Evolutionary conservation across 164 flowering plant species (phyloP).

Genomic region (Kingdonia uniflora): DNA sequence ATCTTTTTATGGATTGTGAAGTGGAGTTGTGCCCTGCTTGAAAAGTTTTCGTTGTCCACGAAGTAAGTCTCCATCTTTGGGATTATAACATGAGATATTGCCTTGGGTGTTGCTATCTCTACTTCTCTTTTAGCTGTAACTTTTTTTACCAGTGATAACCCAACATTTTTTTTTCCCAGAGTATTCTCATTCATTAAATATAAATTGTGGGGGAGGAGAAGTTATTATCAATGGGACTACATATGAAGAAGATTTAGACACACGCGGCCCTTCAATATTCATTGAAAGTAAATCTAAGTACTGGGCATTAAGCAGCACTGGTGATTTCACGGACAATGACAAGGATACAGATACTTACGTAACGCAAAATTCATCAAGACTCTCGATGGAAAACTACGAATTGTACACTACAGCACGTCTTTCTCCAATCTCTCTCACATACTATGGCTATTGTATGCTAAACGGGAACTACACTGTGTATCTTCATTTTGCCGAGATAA

Average conservation of each 20-base stretch:
- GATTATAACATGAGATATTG: no score
- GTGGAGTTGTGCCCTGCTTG: slow-evolving; percentile 37
- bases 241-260: slow-evolving; percentile 47
- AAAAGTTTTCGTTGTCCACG: slow-evolving; percentile 33
- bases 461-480: slow-evolving; percentile 47
- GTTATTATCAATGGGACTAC: slow-evolving; percentile 15
- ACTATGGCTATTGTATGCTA: slow-evolving; percentile 41
- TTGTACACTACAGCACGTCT: slow-evolving; percentile 54
- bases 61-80: slow-evolving; percentile 30
- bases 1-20: slow-evolving; percentile 10
- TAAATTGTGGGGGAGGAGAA: slow-evolving; percentile 74
- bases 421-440: slow-evolving; percentile 55
- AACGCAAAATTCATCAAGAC: slow-evolving; percentile 11
- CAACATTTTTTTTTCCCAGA: slow-evolving; percentile 25
- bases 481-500: slow-evolving; percentile 66
- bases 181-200: slow-evolving; percentile 29
- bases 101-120: no score
- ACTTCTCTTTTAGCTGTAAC: no score
- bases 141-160: no score
- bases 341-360: slow-evolving; percentile 20
- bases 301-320: slow-evolving; percentile 79
- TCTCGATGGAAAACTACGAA: slow-evolving; percentile 21
- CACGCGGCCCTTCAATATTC: slow-evolving; percentile 42
- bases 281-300: slow-evolving; percentile 8
- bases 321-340: slow-evolving; percentile 61